Conservation (phyloP, 116 monocot genomes). For the Dioscorea cayenensis region DNA sequence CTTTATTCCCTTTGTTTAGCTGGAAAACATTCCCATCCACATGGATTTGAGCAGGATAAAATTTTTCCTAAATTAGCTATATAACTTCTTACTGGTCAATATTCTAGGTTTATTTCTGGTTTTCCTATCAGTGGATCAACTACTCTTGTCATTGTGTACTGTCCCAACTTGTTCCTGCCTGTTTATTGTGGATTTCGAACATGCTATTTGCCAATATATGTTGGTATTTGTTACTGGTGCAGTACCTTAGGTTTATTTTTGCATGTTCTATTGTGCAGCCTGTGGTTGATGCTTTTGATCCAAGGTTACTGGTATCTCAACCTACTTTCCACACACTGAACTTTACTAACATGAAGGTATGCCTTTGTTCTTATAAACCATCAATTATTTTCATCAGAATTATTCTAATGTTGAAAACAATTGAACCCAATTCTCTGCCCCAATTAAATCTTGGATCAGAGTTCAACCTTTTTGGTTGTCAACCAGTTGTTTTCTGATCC, state of each 20-base stretch:
- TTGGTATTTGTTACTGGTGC: neutral
- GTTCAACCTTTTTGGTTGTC: too few species aligned
- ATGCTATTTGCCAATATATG: neutral
- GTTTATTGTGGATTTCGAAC: neutral
- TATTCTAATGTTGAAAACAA: neutral
- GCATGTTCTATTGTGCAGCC: conserved; percentile 59
- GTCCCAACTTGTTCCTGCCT: neutral
- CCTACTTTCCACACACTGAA: conserved; percentile 70
- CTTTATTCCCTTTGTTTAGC: too few species aligned
- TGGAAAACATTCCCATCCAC: too few species aligned
- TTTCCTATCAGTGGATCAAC: too few species aligned
- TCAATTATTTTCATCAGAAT: neutral
- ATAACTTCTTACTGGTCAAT: too few species aligned
- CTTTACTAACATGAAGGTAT: conserved; percentile 82
- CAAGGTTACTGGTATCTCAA: conserved; percentile 83
- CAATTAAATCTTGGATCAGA: too few species aligned
- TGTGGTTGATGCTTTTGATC: conserved; percentile 99
- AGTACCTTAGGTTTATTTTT: neutral
- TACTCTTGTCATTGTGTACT: neutral
- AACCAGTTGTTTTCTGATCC: too few species aligned
- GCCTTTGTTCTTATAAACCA: neutral
- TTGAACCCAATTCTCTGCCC: neutral
- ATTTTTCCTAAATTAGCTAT: too few species aligned
- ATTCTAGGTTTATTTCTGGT: too few species aligned
- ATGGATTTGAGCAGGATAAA: too few species aligned